Evolutionary conservation across 495 filamentous ascomycete species (phyloP), one percentile per base, ranked within the genome.

Genomic region (Sphaerosporella brunnea): DNA sequence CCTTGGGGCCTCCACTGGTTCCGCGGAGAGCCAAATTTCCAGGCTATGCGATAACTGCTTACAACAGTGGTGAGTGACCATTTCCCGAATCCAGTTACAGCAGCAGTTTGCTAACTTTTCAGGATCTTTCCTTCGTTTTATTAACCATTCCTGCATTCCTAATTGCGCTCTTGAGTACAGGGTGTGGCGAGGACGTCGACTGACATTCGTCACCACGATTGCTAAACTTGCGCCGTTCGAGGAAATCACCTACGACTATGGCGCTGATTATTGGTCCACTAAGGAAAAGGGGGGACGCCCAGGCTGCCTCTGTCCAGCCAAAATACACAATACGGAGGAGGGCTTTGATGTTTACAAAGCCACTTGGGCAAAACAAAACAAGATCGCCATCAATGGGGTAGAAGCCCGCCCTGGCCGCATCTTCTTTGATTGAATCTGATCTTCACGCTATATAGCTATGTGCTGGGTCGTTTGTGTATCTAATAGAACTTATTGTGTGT

Each of bases 161-260:
- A 37, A 37, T 18, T 37, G 35, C 16, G 5, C 4, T 4, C 8
- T 37, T 15, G 15, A 8, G 35, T 8, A 9, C 4, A 37, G 8
- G 5, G 18, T 5, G 8, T 37, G 35, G 35, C 8, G 16, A 37
- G 35, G 35, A 4, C 35, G 35, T 5, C 7, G 35, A 5, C 35
- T 37, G 9, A 15, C 8, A 7, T 7, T 37, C 16, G 5, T 37
- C 9, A 9, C 35, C 4, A 9, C 35, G 16, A 9, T 9, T 4
- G 9, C 18, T 5, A 28, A 38, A 2, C 53, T 61, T 32, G 23
- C 23, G 18, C 55, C 49, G 20, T 59, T 62, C 21, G 49, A 62
- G 23, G 53, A 61, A 24, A 28, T 62, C 23, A 62, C 53, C 15
- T 23, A 51, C 9, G 35, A 37, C 36, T 61, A 62, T 15, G 58